Percentiles rank a stretch among this genome's conserved stretches.
Conservation (phyloP, 164 flowering plant species). For the Magnolia officinalis region DNA sequence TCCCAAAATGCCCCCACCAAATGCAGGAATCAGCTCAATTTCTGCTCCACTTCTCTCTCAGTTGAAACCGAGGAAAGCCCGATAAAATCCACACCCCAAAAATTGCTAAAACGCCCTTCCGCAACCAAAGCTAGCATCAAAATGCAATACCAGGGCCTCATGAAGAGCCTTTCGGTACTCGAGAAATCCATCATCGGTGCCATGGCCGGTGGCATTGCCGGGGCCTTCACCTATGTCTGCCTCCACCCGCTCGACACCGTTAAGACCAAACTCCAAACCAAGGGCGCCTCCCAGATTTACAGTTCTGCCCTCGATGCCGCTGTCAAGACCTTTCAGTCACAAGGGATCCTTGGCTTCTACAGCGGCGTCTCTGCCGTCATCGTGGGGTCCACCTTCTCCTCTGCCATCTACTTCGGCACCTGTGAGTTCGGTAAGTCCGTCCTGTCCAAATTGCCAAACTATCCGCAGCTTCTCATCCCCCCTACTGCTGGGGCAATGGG, state of each 20-base stretch:
- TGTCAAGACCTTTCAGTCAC: constrained; percentile 63
- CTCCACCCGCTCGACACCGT: constrained; percentile 85
- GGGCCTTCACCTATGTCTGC: constrained; percentile 87
- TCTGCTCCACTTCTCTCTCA: constrained; percentile 23
- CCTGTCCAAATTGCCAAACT: constrained; percentile 46
- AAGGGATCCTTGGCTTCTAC: constrained; percentile 82
- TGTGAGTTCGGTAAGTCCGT: constrained; percentile 94
- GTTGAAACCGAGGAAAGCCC: neutral
- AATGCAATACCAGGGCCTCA: constrained; percentile 30
- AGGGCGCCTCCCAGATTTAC: constrained; percentile 70
- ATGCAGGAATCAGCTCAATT: constrained; percentile 26
- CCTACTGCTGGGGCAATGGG: constrained; percentile 99
- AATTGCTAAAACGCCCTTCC: constrained; percentile 24
- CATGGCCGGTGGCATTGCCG: constrained; percentile 80
- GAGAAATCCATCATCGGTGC: constrained; percentile 84
- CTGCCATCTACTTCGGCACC: constrained; percentile 92
- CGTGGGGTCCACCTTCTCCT: constrained; percentile 80
- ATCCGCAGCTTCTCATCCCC: constrained; percentile 70
- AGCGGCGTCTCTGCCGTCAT: constrained; percentile 90
- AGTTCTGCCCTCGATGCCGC: constrained; percentile 61
- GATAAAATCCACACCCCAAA: constrained; percentile 13
- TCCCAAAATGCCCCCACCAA: constrained; percentile 11
- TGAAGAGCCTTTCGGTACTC: constrained; percentile 45
- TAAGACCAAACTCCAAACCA: constrained; percentile 90
- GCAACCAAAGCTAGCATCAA: constrained; percentile 23